Conservation (phyloP, 495 filamentous ascomycete species). For the Neurospora sp. region DNA sequence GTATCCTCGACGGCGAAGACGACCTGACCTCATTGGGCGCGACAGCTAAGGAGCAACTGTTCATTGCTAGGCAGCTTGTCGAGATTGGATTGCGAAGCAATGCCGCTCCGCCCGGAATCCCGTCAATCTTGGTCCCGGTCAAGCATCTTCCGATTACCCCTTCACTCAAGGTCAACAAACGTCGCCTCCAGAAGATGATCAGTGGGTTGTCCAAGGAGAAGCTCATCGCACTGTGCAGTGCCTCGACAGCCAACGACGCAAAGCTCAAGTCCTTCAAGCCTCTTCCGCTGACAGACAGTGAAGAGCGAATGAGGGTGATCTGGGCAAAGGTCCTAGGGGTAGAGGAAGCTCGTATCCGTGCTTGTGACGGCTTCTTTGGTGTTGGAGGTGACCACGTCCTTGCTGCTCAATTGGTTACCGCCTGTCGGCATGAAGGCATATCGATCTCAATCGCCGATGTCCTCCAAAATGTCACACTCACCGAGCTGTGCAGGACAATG, state of each 20-base stretch:
- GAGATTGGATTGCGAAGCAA: constrained; percentile 25
- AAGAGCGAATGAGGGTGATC: constrained; percentile 32
- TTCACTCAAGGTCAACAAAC: constrained; percentile 31
- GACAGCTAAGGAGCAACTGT: constrained; percentile 26
- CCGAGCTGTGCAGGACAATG: constrained; percentile 29
- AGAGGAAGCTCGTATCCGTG: constrained; percentile 26
- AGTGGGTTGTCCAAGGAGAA: constrained; percentile 27
- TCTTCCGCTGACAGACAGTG: constrained; percentile 30
- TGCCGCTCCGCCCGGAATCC: constrained; percentile 25
- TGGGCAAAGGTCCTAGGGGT: constrained; percentile 33
- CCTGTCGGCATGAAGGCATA: constrained; percentile 28
- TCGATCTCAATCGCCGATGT: constrained; percentile 28
- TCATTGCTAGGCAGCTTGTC: constrained; percentile 28
- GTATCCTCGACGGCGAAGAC: constrained; percentile 21
- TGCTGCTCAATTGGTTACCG: constrained; percentile 28
- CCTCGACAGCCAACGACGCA: constrained; percentile 22
- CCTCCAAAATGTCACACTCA: constrained; percentile 24
- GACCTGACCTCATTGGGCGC: constrained; percentile 20
- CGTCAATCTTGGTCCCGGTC: constrained; percentile 33
- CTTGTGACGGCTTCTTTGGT: constrained; percentile 33
- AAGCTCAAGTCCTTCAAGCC: constrained; percentile 27
- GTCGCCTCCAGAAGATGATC: constrained; percentile 31
- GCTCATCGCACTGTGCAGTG: constrained; percentile 23
- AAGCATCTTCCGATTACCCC: constrained; percentile 31
- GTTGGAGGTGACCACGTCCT: constrained; percentile 34